These are phyloP conservation scores for Neofusicoccum sp. DNA, from an alignment of 2,329 filamentous ascomycete genomes.

Conservation along the genomic window DNA sequence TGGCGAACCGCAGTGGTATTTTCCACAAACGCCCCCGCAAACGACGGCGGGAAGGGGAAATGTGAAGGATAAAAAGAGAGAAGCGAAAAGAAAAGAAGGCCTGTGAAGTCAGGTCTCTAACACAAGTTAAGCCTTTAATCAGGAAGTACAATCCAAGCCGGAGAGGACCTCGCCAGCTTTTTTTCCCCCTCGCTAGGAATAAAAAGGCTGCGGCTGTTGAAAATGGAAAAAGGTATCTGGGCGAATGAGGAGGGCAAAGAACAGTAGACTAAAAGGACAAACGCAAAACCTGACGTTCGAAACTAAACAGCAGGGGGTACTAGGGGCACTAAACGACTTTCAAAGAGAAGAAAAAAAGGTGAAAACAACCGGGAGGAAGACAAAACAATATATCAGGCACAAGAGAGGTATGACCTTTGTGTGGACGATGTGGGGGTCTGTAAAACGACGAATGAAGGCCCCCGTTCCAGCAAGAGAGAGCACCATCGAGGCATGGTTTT, in stretches of 20 bases:
- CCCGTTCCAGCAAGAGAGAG: background rate
- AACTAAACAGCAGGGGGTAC: conserved; percentile 9
- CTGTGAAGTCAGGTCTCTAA: background rate
- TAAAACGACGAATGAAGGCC: background rate
- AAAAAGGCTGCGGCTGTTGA: background rate
- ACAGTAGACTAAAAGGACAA: background rate
- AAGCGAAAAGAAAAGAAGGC: background rate
- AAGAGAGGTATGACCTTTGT: background rate
- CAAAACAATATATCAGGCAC: background rate
- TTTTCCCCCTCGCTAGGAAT: background rate
- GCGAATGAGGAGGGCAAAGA: background rate
- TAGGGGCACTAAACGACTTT: conserved; percentile 9
- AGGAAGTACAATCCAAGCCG: background rate
- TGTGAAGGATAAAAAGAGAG: background rate
- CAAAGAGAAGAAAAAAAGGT: background rate
- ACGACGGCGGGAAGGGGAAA: background rate
- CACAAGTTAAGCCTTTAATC: background rate
- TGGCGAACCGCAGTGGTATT: background rate
- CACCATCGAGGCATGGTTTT: background rate
- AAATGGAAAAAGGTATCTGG: conserved; percentile 15
- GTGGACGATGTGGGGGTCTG: background rate
- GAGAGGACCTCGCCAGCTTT: background rate
- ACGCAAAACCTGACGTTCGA: background rate
- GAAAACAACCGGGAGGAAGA: background rate
- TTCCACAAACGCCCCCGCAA: background rate